These are phyloP conservation scores for Monosporascus sp. DNA, from an alignment of 2,329 filamentous ascomycete species.

Conservation along the genomic window DNA sequence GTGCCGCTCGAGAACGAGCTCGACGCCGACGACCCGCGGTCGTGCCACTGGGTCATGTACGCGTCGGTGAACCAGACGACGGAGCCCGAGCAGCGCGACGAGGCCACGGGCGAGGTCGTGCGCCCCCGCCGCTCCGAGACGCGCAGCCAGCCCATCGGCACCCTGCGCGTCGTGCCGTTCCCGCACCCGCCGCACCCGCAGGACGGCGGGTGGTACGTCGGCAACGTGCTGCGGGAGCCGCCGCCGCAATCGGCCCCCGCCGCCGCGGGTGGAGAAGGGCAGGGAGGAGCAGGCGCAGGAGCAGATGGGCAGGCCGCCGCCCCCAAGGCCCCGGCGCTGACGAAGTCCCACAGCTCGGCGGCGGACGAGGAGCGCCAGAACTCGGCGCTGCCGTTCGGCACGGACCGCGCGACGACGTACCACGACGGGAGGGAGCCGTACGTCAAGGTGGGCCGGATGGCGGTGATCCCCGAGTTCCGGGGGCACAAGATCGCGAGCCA, in stretches of 20 bases:
- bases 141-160: constrained; percentile 57
- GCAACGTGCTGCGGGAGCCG: constrained; percentile 31
- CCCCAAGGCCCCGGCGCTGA: constrained; percentile 10
- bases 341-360: constrained; percentile 4
- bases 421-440: constrained; percentile 67
- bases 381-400: constrained; percentile 15
- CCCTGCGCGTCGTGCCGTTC: constrained; percentile 75
- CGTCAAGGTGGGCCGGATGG: constrained; percentile 75
- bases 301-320: background rate
- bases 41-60: constrained; percentile 87
- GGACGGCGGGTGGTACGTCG: constrained; percentile 43
- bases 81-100: constrained; percentile 38
- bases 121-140: constrained; percentile 40
- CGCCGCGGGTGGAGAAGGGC: too few species aligned
- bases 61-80: constrained; percentile 50
- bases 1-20: constrained; percentile 64
- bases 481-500: constrained; percentile 58
- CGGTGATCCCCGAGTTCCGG: constrained; percentile 62
- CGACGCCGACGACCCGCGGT: constrained; percentile 72
- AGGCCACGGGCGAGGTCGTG: constrained; percentile 33
- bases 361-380: constrained; percentile 18
- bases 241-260: background rate
- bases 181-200: constrained; percentile 64
- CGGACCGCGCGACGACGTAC: constrained; percentile 43
- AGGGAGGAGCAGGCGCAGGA: constrained; percentile 17